A percentile compares a stretch with the other conserved stretches of the same genome.
These are phyloP conservation scores for Cylindrodendrum hubeiense DNA, from an alignment of 2,329 filamentous ascomycete genomes.

Conservation along the genomic window DNA sequence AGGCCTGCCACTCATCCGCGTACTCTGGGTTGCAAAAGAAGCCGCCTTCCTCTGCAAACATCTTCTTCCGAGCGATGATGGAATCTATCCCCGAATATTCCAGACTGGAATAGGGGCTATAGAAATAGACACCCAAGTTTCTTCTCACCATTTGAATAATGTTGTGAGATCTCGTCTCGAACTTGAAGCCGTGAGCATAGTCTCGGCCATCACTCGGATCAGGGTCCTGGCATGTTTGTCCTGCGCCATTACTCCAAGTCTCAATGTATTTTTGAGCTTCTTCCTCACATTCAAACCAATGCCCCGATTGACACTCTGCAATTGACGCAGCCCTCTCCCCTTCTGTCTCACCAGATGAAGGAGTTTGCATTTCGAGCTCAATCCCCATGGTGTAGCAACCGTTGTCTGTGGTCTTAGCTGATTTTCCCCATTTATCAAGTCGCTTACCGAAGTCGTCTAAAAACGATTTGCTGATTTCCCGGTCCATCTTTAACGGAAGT, in stretches of 20 bases:
- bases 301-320: neutral
- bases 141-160: neutral
- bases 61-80: neutral
- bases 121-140: neutral
- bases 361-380: conserved; percentile 35
- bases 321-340: neutral
- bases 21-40: neutral
- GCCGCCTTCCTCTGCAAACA: conserved; percentile 4
- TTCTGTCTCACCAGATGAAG: conserved; percentile 1
- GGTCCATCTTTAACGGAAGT: neutral
- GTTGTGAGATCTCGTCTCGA: neutral
- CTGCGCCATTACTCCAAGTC: neutral
- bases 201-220: conserved; percentile 20
- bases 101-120: neutral
- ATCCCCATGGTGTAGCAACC: conserved; percentile 34
- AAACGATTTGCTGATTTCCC: neutral
- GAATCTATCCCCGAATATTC: neutral
- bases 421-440: neutral
- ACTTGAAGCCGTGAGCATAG: neutral
- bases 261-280: neutral
- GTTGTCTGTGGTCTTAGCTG: neutral
- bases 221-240: neutral
- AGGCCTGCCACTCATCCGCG: conserved; percentile 23
- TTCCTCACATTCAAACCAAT: neutral
- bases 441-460: neutral